phyloP scores from a whole-genome alignment of 164 flowering plant species.

The Cinnamomum chago region DNA sequence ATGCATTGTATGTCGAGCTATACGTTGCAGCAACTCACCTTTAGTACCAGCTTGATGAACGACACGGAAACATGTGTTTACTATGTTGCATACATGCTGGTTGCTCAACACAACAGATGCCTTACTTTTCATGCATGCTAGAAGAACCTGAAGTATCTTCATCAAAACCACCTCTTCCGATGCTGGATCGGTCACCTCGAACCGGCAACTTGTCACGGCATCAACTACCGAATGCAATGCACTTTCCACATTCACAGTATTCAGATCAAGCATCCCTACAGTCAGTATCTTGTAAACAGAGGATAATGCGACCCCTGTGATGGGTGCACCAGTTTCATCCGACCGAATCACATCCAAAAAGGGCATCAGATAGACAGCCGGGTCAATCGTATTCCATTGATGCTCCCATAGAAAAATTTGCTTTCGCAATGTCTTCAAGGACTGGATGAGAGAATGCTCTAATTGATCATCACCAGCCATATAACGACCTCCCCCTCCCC shows the following conservation, averaged over 20 bases:
- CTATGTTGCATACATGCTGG: constrained; percentile 53
- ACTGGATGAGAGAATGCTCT: constrained; percentile 33
- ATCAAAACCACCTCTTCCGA: constrained; percentile 49
- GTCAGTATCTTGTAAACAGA: constrained; percentile 42
- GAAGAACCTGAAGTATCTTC: constrained; percentile 52
- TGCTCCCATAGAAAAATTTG: constrained; percentile 31
- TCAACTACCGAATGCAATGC: constrained; percentile 43
- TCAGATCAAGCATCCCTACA: constrained; percentile 36
- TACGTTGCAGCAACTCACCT: constrained; percentile 48
- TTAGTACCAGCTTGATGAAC: constrained; percentile 50
- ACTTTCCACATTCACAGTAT: constrained; percentile 33
- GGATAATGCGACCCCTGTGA: constrained; percentile 46
- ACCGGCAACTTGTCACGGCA: constrained; percentile 51
- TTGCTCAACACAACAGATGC: constrained; percentile 37
- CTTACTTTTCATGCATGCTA: constrained; percentile 49
- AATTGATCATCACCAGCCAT: constrained; percentile 33
- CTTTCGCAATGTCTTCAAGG: constrained; percentile 27
- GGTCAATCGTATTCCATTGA: constrained; percentile 27
- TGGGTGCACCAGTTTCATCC: constrained; percentile 55
- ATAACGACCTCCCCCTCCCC: constrained; percentile 30
- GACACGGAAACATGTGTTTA: constrained; percentile 46
- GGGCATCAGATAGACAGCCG: constrained; percentile 36
- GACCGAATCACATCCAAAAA: constrained; percentile 47
- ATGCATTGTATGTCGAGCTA: constrained; percentile 55
- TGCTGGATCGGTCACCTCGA: constrained; percentile 54